Conservation (phyloP, 495 filamentous ascomycete genomes). For the Tuber indicum region DNA sequence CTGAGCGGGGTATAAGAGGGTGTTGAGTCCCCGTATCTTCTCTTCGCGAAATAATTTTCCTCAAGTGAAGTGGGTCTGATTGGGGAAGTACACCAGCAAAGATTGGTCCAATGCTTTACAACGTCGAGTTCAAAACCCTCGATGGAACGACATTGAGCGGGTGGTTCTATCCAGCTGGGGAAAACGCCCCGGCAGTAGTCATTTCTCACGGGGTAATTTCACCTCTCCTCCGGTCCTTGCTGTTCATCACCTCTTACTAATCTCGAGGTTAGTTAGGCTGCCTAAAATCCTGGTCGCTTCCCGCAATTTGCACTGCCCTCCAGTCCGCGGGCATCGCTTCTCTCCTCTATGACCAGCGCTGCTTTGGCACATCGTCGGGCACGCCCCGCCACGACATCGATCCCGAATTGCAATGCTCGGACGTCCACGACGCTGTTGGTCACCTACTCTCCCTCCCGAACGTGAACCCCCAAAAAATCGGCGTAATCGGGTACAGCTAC, state of each 20-base stretch:
- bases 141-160: slow-evolving; percentile 41
- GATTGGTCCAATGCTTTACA: slow-evolving; percentile 2
- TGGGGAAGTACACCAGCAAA: background rate
- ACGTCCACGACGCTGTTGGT: slow-evolving; percentile 18
- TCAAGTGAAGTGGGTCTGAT: background rate
- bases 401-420: slow-evolving; percentile 13
- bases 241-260: background rate
- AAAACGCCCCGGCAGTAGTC: slow-evolving; percentile 33
- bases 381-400: slow-evolving; percentile 15
- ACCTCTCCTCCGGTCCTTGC: background rate
- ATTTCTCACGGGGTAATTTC: slow-evolving; percentile 29
- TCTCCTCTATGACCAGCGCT: slow-evolving; percentile 24
- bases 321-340: slow-evolving; percentile 15
- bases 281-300: slow-evolving; percentile 23
- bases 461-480: slow-evolving; percentile 15
- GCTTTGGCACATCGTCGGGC: slow-evolving; percentile 19
- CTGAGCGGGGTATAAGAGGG: background rate
- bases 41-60: background rate
- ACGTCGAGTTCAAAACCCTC: slow-evolving; percentile 39
- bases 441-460: slow-evolving; percentile 9
- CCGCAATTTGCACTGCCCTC: slow-evolving; percentile 11
- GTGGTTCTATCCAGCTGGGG: slow-evolving; percentile 37
- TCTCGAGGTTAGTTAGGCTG: slow-evolving; percentile 4
- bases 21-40: background rate
- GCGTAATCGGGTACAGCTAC: slow-evolving; percentile 15